Percentiles rank a stretch among this genome's conserved stretches.
phyloP scores from a whole-genome alignment of 345 rosid genomes.

The Sonneratia alba region DNA sequence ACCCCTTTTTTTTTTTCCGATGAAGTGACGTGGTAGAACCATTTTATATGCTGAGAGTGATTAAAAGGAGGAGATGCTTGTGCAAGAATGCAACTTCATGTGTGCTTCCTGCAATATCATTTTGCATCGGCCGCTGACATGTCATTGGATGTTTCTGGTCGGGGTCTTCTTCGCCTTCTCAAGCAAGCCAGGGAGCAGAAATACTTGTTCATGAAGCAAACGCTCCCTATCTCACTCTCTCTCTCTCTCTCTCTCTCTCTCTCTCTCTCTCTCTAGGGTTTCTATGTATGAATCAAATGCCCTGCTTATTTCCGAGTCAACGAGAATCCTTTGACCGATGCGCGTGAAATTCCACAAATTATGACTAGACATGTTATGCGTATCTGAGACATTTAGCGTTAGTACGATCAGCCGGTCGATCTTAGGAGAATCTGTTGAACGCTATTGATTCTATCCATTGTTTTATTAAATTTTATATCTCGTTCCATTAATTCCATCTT shows the following conservation, averaged over 20 bases:
- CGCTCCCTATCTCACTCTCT: no score
- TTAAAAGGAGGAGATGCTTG: background rate
- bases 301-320: background rate
- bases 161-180: background rate
- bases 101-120: background rate
- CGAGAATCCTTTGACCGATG: background rate
- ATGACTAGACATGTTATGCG: background rate
- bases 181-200: background rate
- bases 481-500: no score
- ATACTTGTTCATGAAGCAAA: background rate
- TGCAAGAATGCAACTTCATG: background rate
- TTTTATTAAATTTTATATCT: no score
- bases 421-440: no score
- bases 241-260: background rate
- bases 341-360: background rate
- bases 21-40: no score
- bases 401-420: no score
- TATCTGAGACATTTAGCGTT: no score
- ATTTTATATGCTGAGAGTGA: background rate
- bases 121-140: background rate
- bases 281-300: background rate
- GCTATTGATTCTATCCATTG: no score
- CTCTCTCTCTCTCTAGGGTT: background rate
- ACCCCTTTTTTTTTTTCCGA: background rate
- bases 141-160: slow-evolving; percentile 1